These are phyloP conservation scores for Takashimella koratensis DNA, from an alignment of 1,284 basidiomycete genomes.

Conservation along the genomic window DNA sequence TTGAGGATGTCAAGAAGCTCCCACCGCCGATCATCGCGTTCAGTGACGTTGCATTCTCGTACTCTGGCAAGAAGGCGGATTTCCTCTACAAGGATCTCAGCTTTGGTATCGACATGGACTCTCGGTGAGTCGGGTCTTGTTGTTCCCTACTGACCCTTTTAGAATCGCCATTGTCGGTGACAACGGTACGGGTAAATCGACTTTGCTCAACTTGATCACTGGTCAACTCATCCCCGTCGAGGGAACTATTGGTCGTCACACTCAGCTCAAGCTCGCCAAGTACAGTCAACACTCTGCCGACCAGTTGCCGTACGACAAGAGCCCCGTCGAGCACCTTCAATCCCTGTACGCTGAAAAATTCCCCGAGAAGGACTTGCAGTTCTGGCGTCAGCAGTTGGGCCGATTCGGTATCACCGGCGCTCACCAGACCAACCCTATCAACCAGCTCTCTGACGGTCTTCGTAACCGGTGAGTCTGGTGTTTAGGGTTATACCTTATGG, in stretches of 20 bases:
- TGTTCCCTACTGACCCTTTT: background rate
- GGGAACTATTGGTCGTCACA: constrained; percentile 84
- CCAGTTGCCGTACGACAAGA: constrained; percentile 90
- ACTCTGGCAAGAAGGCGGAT: constrained; percentile 82
- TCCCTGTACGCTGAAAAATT: constrained; percentile 72
- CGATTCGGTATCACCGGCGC: constrained; percentile 91
- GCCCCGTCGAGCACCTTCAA: constrained; percentile 94
- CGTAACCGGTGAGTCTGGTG: constrained; percentile 72
- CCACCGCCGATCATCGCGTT: constrained; percentile 98
- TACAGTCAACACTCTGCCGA: constrained; percentile 99
- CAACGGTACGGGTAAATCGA: constrained; percentile 98
- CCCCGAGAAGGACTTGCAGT: constrained; percentile 86
- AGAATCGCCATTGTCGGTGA: constrained; percentile 91
- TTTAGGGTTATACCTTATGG: background rate
- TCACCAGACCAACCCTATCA: constrained; percentile 92
- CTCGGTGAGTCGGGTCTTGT: constrained; percentile 23
- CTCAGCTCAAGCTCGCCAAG: constrained; percentile 87
- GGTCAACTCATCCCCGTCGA: constrained; percentile 73
- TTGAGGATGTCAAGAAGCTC: constrained; percentile 89
- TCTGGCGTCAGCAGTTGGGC: constrained; percentile 90
- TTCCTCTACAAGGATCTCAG: constrained; percentile 83
- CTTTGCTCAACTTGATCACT: constrained; percentile 92
- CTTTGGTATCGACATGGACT: constrained; percentile 81
- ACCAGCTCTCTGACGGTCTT: constrained; percentile 90
- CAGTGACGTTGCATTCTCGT: constrained; percentile 89